Evolutionary conservation across 202 grass and related monocot genomes (phyloP).

Genomic region (Elaeis oleifera): DNA sequence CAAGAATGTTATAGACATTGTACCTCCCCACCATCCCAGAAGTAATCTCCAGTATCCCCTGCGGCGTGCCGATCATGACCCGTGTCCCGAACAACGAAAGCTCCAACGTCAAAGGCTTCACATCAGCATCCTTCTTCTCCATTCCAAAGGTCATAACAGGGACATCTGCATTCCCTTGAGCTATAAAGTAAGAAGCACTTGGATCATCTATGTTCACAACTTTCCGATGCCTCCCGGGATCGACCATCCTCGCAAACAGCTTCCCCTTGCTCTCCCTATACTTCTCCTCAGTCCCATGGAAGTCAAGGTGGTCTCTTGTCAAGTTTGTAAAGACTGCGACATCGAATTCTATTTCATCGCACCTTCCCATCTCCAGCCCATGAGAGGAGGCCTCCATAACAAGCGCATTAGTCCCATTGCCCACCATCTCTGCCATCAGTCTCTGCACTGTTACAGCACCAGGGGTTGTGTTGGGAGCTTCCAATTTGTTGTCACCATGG

Average conservation of each 20-base stretch:
- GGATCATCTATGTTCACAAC: conserved; percentile 18
- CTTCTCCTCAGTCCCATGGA: conserved; percentile 2
- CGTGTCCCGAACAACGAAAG: background rate
- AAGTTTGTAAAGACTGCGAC: conserved; percentile 11
- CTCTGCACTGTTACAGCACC: background rate
- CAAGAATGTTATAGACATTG: conserved; percentile 18
- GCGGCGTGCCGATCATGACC: conserved; percentile 4
- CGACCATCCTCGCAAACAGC: conserved; percentile 5
- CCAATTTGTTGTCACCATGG: conserved; percentile 1
- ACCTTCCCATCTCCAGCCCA: conserved; percentile 12
- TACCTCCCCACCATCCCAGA: conserved; percentile 8
- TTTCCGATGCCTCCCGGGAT: conserved; percentile 8
- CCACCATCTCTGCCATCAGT: conserved; percentile 3
- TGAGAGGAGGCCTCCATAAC: conserved; percentile 14
- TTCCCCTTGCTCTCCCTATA: conserved; percentile 16
- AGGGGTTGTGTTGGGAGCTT: background rate
- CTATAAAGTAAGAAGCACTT: background rate
- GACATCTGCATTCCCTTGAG: conserved; percentile 3
- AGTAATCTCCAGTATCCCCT: conserved; percentile 3
- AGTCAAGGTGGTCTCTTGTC: conserved; percentile 18
- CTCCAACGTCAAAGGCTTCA: background rate
- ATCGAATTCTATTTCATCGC: conserved; percentile 5
- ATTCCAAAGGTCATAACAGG: conserved; percentile 14
- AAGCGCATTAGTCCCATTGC: background rate
- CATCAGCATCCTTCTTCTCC: conserved; percentile 1